Base-by-base conservation (phyloP, 352 stramenopile genomes). In the Aphanomyces invadans region DNA sequence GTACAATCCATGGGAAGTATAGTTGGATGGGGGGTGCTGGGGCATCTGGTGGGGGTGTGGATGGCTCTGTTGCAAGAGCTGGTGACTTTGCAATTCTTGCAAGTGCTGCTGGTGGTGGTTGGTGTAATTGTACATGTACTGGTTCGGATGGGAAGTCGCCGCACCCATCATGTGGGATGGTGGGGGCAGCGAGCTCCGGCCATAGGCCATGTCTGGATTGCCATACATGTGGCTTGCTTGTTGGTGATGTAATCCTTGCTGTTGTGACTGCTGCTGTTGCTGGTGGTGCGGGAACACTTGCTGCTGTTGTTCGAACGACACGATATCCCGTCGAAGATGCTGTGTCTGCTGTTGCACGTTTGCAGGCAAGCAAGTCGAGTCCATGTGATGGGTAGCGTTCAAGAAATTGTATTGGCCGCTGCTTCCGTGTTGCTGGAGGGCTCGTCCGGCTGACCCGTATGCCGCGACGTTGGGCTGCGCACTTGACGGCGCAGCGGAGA, bases 1-100 rank as follows among this genome's bases (percentile, higher is more conserved):
- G 17, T 70, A 42, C 36, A 42, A 15, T 15, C 7, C 15, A 15
- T 42, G 36, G 7, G 36, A 15, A 15, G 36, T 15, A 15, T 42
- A 42, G 36, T 42, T 42, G 36, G 36, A 42, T 15, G 7, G 63
- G 21, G 67, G 71, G 3, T 63, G 62, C 66, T 79, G 83, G 17
- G 48, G 38, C 51, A n/a, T n/a, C n/a, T 29, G 55, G 4, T 59
- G 29, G 23, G 49, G 32, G 25, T 46, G 36, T 32, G 46, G 61
- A 39, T 71, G 70, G 29, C 42, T 68, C 46, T 45, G 49, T 48
- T 56, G 60, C 25, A 28, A 57, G 10, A 38, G 31, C 36, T 63
- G 55, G 49, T 67, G 54, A n/a, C 17, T 48, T 1, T 32, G 32
- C 4, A n/a, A 12, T 46, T 62, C 23, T 33, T 60, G 52, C 26